Conservation (phyloP, 139 green algal genomes). For the Ulvella scutata region DNA sequence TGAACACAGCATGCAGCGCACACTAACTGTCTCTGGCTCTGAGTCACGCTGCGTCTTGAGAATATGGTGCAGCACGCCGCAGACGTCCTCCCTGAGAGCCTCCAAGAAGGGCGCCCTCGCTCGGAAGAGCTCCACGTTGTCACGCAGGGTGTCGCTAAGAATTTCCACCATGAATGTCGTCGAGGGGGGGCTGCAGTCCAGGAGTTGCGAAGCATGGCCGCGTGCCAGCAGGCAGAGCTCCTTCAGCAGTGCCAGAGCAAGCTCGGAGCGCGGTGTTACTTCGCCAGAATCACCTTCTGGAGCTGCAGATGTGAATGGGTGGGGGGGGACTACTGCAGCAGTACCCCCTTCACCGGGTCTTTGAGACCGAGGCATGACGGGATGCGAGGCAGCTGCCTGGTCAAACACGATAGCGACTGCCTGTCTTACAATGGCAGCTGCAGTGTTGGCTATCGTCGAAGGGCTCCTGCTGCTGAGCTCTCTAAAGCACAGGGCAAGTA, state of each 20-base stretch:
- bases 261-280: background rate
- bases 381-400: background rate
- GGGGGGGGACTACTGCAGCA: no score
- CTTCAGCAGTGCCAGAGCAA: background rate
- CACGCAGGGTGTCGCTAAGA: background rate
- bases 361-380: no score
- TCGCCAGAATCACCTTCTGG: no score
- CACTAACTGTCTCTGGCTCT: no score
- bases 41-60: background rate
- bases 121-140: background rate
- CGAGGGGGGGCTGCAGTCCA: background rate
- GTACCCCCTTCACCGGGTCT: no score
- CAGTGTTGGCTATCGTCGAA: background rate
- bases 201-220: background rate
- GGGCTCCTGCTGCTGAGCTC: background rate
- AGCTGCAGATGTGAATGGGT: no score
- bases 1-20: no score
- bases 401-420: slow-evolving; percentile 1
- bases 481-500: background rate
- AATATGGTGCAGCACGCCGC: background rate
- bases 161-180: background rate
- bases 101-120: background rate
- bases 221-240: background rate
- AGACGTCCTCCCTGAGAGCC: background rate
- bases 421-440: background rate